These are phyloP conservation scores for Raphanus sativus DNA, from an alignment of 345 rosid species.

Conservation along the genomic window DNA sequence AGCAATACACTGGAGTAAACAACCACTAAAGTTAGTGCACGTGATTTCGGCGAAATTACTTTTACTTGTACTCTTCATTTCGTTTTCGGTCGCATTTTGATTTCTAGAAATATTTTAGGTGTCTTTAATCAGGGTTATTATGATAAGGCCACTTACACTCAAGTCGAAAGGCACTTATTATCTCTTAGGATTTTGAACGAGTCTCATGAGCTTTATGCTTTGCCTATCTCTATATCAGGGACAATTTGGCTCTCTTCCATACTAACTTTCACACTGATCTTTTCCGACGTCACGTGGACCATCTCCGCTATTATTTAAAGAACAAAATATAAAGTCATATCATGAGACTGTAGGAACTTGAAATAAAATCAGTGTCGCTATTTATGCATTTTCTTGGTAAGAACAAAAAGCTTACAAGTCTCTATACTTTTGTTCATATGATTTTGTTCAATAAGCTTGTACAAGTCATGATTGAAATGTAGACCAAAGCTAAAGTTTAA, in stretches of 20 bases:
- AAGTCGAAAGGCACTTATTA: neutral
- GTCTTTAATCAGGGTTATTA: neutral
- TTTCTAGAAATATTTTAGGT: neutral
- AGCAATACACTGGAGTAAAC: too few relatives aligned
- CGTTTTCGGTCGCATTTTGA: neutral
- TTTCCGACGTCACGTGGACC: neutral
- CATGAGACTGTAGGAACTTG: conserved; percentile 5
- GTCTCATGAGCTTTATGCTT: conserved; percentile 11
- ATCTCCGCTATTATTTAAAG: neutral
- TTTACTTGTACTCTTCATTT: too few relatives aligned
- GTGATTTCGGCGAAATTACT: too few relatives aligned
- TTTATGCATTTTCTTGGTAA: neutral
- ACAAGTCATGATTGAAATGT: neutral
- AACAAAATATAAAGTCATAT: conserved; percentile 7
- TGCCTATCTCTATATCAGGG: conserved; percentile 25
- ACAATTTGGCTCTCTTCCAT: conserved; percentile 27
- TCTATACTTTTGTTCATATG: neutral
- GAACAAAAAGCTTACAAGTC: neutral
- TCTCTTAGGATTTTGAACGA: conserved; percentile 7
- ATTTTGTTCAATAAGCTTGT: neutral
- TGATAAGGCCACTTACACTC: conserved; percentile 1
- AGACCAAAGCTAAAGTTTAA: neutral
- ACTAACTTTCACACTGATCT: neutral
- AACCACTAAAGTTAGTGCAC: too few relatives aligned
- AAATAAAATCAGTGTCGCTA: neutral